Percentiles rank a stretch among this genome's conserved stretches.
phyloP scores from a whole-genome alignment of 495 filamentous ascomycete species.

The Parathielavia hyrcaniae region DNA sequence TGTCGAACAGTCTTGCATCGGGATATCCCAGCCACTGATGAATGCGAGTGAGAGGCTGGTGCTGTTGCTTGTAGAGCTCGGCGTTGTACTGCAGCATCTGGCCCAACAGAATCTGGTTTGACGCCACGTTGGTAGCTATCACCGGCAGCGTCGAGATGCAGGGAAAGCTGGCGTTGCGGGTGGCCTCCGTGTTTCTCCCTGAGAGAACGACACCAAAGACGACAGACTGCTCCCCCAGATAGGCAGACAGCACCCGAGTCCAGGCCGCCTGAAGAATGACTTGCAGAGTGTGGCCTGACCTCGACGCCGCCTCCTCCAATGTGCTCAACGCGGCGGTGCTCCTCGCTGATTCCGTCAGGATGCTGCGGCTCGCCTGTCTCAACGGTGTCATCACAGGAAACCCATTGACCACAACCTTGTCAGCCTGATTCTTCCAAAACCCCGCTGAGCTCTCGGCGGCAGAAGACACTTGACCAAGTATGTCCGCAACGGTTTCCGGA shows the following conservation, averaged over 20 bases:
- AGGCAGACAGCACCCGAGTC: constrained; percentile 61
- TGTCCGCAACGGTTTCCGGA: constrained; percentile 43
- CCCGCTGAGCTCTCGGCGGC: constrained; percentile 33
- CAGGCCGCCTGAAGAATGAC: constrained; percentile 68
- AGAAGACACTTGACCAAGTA: constrained; percentile 42
- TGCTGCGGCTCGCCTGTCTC: constrained; percentile 33
- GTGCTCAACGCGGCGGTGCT: constrained; percentile 35
- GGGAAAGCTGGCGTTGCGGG: constrained; percentile 56
- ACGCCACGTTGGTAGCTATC: constrained; percentile 41
- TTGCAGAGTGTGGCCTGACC: constrained; percentile 59
- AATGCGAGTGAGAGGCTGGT: constrained; percentile 58
- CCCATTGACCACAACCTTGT: constrained; percentile 49
- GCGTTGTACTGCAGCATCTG: constrained; percentile 58
- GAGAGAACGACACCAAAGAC: constrained; percentile 71
- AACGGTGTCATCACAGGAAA: constrained; percentile 68
- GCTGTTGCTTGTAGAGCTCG: constrained; percentile 57
- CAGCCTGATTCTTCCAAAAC: constrained; percentile 57
- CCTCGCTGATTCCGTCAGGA: constrained; percentile 36
- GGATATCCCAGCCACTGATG: constrained; percentile 58
- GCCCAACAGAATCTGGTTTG: constrained; percentile 50
- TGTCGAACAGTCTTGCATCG: constrained; percentile 63
- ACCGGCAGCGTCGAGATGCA: constrained; percentile 70
- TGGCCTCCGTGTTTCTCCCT: constrained; percentile 53
- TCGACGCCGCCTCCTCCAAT: constrained; percentile 49
- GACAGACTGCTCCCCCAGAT: constrained; percentile 61